Evolutionary conservation across 139 green algal genomes (phyloP), one percentile per base, ranked within the genome.

Genomic region (Volvox reticuliferus): DNA sequence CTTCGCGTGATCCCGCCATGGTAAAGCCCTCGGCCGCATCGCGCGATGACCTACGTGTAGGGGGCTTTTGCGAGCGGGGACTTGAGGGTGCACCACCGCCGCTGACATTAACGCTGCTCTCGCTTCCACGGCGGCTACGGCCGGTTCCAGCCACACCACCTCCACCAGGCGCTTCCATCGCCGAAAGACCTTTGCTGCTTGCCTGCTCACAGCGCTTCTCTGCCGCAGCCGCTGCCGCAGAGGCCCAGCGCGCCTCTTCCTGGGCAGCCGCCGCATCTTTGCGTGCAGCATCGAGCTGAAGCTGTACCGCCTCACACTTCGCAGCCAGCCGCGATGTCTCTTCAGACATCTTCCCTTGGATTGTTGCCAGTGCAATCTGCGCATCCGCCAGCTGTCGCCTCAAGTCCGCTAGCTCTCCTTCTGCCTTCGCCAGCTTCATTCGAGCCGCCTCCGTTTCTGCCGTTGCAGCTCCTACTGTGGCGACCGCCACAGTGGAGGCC

Each of bases 91-190:
- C 68, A 12, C 62, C 37, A n/a, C 26, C 50, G 44, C 36, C 36
- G 30, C 30, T 37, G 36, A 14, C 78, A 50, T 16, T 73, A 2
- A 28, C 65, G 65, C 65, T 55, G 16, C 37, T 12, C 0, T 77
- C 67, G 67, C 83, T 77, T 36, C 83, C 83, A 28, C 83, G 61
- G 12, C 36, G 61, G 83, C 44, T 82, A 30, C 85, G 79, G 21
- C 32, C 26, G 14, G 61, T 2, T 61, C 65, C 21, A 55, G 69
- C 63, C 21, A 35, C 65, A 12, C 55, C 37, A n/a, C 18, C 55
- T 73, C 37, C 18, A 24, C 28, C 36, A 22, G 79, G 44, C 79
- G 50, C 79, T n/a, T 65, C 79, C 3, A 16, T 73, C 65, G 24
- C 65, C 12, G 65, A 9, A 24, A 28, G 65, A 12, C 6, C 21